Conservation (phyloP, 1,139 yeast species). For the Debaryomyces udenii region DNA sequence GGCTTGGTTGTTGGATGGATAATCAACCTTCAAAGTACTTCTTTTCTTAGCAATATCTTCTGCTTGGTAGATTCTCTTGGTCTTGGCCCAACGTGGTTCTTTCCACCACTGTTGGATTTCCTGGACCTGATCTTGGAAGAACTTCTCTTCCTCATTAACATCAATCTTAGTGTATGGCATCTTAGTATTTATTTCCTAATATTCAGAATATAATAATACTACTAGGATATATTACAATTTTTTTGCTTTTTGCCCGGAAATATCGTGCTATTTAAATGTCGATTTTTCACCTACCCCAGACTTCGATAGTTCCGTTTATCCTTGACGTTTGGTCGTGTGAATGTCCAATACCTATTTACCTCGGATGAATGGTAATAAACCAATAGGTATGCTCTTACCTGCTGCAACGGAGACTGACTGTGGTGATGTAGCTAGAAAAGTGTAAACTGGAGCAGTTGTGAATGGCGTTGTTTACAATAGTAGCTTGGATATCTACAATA, state of each 20-base stretch:
- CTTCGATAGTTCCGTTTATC: conserved; percentile 9
- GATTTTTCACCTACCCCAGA: conserved; percentile 10
- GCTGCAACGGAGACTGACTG: neutral
- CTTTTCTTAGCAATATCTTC: conserved; percentile 90
- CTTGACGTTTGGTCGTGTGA: conserved; percentile 6
- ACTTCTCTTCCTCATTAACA: conserved; percentile 61
- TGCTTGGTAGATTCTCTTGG: conserved; percentile 87
- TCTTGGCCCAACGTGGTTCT: conserved; percentile 85
- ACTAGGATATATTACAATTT: no score
- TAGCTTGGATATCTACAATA: no score
- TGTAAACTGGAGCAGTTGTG: no score
- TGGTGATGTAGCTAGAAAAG: no score
- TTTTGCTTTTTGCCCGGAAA: conserved; percentile 1
- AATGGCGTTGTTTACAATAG: no score
- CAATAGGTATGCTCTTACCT: no score
- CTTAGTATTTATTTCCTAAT: conserved; percentile 4
- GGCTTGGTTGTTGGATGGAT: conserved; percentile 82
- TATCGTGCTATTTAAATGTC: conserved; percentile 8
- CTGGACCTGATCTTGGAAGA: conserved; percentile 68
- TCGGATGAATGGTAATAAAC: conserved; percentile 6
- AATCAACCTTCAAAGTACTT: conserved; percentile 67
- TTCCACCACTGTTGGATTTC: conserved; percentile 90
- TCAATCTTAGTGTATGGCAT: conserved; percentile 60
- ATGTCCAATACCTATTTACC: neutral
- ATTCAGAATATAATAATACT: neutral